Evolutionary conservation across 1,284 basidiomycete genomes (phyloP), one percentile per base, ranked within the genome.

Genomic region (Melanopsichium pennsylvanicum): DNA sequence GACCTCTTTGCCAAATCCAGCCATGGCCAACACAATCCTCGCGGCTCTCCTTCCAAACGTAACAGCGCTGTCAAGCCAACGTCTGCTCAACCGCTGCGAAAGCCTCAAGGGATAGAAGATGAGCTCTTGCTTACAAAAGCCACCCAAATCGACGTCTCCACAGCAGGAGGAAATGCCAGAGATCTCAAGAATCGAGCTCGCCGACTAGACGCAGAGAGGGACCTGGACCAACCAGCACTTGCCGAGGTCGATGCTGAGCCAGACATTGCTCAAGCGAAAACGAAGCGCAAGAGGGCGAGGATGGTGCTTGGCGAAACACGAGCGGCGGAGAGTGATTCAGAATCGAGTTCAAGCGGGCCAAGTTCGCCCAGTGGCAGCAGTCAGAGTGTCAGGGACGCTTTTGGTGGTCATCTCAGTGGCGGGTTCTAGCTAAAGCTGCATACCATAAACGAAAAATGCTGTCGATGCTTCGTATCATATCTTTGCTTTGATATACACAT

Each of bases 321-420:
- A 2, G 60, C 60, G 2, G 60, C 57, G 19, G 68, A 70, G 19
- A 44, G 51, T 11, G 54, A 48, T 2, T 45, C 47, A 1, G 67
- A 61, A 25, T 48, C 54, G 25, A 48, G 44, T 5, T 51, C 48
- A 3, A 54, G 50, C 2, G 60, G 47, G 4, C 47, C 46, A 0
- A 49, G 34, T 21, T 57, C 58, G 25, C 48, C 48, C 1, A 57
- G 59, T n/a, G 58, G 48, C n/a, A 68, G 50, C 44, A 63, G 66
- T 36, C 55, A 59, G 36, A 63, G 87, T 2, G 82, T 87, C 8
- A 83, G 85, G 19, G 84, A 83, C 2, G 83, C 81, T 10, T 93
- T 90, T 77, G 84, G 52, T 9, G 40, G 33, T 1, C 46, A 48
- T 21, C 60, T 63, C 22, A 63, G 60, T 21, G 54, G 54, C 5